A percentile compares a stretch with the other conserved stretches of the same genome.
Conservation (phyloP, 768 basidiomycete genomes). For the Tricholoma terreum region DNA sequence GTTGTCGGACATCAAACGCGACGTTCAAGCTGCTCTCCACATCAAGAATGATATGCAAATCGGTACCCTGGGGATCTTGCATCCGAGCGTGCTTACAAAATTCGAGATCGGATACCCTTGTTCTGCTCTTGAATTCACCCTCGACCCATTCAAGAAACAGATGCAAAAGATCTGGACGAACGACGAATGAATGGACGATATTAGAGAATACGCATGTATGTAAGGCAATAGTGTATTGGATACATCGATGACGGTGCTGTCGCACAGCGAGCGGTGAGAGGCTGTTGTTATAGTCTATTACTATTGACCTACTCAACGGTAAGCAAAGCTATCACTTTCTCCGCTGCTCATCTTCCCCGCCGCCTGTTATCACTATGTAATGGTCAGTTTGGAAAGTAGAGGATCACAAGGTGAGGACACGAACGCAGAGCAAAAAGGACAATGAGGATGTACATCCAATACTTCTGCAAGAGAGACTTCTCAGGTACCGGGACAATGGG, state of each 20-base stretch:
- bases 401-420: not conserved
- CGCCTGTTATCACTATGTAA: slow-evolving; percentile 28
- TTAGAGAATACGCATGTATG: not conserved
- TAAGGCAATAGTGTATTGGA: slow-evolving; percentile 18
- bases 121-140: slow-evolving; percentile 89
- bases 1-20: slow-evolving; percentile 37
- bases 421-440: slow-evolving; percentile 54
- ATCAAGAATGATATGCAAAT: slow-evolving; percentile 63
- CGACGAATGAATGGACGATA: slow-evolving; percentile 34
- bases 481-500: slow-evolving; percentile 59
- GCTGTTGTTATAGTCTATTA: not conserved
- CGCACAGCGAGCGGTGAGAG: not conserved
- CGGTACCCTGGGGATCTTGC: slow-evolving; percentile 89
- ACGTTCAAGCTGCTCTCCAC: slow-evolving; percentile 43
- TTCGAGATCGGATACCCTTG: slow-evolving; percentile 96
- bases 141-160: slow-evolving; percentile 90
- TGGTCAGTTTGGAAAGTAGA: not conserved
- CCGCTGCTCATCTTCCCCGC: slow-evolving; percentile 38
- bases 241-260: not conserved
- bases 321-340: slow-evolving; percentile 10
- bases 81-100: slow-evolving; percentile 86
- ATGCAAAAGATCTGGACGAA: slow-evolving; percentile 57
- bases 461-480: slow-evolving; percentile 82
- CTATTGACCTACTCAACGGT: not conserved
- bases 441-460: slow-evolving; percentile 80